Conservation (phyloP, 768 basidiomycete species). For the Leccinum longicurvipes region DNA sequence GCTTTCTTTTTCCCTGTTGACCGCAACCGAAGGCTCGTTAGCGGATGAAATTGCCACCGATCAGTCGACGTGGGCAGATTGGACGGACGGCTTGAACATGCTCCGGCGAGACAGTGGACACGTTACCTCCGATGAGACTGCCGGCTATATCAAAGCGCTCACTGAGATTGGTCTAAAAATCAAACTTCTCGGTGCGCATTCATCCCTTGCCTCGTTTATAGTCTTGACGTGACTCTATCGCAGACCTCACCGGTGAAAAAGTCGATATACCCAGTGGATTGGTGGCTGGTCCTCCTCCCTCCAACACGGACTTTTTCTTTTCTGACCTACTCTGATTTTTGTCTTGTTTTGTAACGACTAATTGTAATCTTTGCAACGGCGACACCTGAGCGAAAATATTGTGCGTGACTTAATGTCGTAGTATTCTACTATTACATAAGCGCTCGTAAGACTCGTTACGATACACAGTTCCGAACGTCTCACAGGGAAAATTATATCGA, state of each 20-base stretch:
- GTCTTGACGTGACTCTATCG: neutral
- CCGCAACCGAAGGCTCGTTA: slow-evolving; percentile 64
- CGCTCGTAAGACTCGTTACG: slow-evolving; percentile 22
- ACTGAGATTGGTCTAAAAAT: slow-evolving; percentile 93
- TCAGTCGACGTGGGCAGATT: slow-evolving; percentile 82
- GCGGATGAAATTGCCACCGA: slow-evolving; percentile 80
- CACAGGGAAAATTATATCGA: slow-evolving; percentile 14
- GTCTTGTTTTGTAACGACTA: slow-evolving; percentile 10
- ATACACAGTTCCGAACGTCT: slow-evolving; percentile 15
- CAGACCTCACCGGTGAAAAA: slow-evolving; percentile 85
- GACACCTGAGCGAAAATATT: slow-evolving; percentile 1
- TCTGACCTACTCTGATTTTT: slow-evolving; percentile 49
- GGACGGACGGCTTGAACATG: slow-evolving; percentile 93
- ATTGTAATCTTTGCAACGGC: slow-evolving; percentile 9
- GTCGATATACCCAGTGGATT: slow-evolving; percentile 85
- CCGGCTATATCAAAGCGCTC: slow-evolving; percentile 78
- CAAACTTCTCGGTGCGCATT: slow-evolving; percentile 70
- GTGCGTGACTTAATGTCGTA: neutral
- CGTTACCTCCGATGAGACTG: slow-evolving; percentile 81
- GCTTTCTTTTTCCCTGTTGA: slow-evolving; percentile 75
- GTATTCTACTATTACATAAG: slow-evolving; percentile 24
- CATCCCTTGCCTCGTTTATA: neutral
- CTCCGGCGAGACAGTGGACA: slow-evolving; percentile 78
- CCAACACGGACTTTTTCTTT: slow-evolving; percentile 82
- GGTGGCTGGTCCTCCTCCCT: slow-evolving; percentile 72